A percentile compares a stretch with the other conserved stretches of the same genome.
phyloP scores from a whole-genome alignment of 2,329 filamentous ascomycete species.

The Colletotrichum sp. region DNA sequence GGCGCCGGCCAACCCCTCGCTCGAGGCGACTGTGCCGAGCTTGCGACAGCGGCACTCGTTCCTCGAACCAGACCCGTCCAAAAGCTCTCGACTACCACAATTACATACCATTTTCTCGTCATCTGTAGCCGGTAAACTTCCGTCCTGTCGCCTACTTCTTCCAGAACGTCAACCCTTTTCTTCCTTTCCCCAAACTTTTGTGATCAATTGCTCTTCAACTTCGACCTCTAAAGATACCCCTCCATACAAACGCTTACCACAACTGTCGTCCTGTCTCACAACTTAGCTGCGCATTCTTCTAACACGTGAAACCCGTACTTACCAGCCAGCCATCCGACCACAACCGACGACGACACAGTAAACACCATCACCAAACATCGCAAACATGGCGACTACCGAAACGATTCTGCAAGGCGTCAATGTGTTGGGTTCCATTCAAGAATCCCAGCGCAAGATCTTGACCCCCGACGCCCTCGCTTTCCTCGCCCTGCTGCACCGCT shows the following conservation, averaged over 20 bases:
- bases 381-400: slow-evolving; percentile 72
- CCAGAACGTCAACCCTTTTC: not conserved
- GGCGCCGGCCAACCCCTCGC: slow-evolving; percentile 16
- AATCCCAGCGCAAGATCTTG: slow-evolving; percentile 87
- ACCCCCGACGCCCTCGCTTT: slow-evolving; percentile 90
- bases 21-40: slow-evolving; percentile 15
- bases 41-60: slow-evolving; percentile 10
- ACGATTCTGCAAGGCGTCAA: slow-evolving; percentile 51
- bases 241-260: not conserved
- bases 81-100: not conserved
- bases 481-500: slow-evolving; percentile 91
- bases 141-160: not conserved
- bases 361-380: slow-evolving; percentile 5
- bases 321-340: not conserved
- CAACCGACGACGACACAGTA: not conserved
- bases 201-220: not conserved
- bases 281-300: not conserved
- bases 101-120: slow-evolving; percentile 12
- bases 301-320: slow-evolving; percentile 16
- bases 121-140: not conserved
- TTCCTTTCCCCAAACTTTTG: not conserved
- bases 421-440: slow-evolving; percentile 79
- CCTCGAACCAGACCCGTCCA: not conserved
- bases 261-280: slow-evolving; percentile 5
- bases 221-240: slow-evolving; percentile 7